A percentile compares a stretch with the other conserved stretches of the same genome.
phyloP scores from a whole-genome alignment of 768 basidiomycete species.

The Lentinula sp. region DNA sequence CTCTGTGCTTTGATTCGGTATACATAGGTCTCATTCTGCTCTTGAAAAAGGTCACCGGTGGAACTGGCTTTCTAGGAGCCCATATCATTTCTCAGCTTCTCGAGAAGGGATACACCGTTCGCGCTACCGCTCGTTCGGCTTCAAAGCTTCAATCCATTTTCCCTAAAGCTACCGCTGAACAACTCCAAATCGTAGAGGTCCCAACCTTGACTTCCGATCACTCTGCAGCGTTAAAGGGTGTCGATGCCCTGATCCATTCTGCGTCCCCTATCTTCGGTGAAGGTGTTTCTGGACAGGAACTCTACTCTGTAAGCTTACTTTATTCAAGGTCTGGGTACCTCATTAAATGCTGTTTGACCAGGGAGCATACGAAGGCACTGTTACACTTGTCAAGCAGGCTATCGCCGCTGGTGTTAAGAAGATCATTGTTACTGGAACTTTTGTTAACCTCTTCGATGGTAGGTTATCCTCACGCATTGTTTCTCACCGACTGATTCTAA shows the following conservation, averaged over 20 bases:
- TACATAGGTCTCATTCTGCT: not conserved
- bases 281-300: not conserved
- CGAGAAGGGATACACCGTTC: constrained; percentile 6
- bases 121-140: constrained; percentile 3
- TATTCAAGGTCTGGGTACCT: not conserved
- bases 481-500: not conserved
- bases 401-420: constrained; percentile 7
- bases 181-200: constrained; percentile 4
- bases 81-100: constrained; percentile 4
- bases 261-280: not conserved
- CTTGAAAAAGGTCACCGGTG: constrained; percentile 6
- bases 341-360: not conserved
- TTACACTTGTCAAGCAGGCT: constrained; percentile 9
- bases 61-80: constrained; percentile 2
- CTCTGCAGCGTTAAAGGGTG: constrained; percentile 13
- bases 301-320: constrained; percentile 4
- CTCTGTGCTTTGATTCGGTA: not conserved
- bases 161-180: constrained; percentile 1
- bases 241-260: constrained; percentile 4
- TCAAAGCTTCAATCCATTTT: constrained; percentile 3
- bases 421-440: constrained; percentile 8
- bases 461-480: not conserved
- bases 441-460: constrained; percentile 6
- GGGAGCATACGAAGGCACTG: constrained; percentile 7
- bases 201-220: constrained; percentile 8